phyloP scores from a whole-genome alignment of 1,284 basidiomycete species.

The Lentinula novae-zelandiae region DNA sequence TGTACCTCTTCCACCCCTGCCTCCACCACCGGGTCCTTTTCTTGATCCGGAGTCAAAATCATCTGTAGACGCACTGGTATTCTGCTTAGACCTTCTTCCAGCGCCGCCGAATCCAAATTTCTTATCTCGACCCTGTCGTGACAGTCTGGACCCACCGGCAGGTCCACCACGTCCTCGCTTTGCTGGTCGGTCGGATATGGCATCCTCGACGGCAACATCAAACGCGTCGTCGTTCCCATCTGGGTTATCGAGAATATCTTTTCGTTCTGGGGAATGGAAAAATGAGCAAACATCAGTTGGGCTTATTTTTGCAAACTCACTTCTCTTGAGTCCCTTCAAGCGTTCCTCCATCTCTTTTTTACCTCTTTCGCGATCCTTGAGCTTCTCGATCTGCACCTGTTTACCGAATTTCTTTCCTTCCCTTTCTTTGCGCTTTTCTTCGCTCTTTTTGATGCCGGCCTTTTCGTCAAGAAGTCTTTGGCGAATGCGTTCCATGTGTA shows the following conservation, averaged over 20 bases:
- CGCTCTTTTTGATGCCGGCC: slow-evolving; percentile 87
- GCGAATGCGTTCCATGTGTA: slow-evolving; percentile 97
- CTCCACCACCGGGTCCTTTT: slow-evolving; percentile 29
- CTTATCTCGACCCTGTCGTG: slow-evolving; percentile 67
- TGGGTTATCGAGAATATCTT: slow-evolving; percentile 77
- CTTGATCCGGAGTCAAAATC: slow-evolving; percentile 52
- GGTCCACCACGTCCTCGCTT: slow-evolving; percentile 48
- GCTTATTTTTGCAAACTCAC: slow-evolving; percentile 34
- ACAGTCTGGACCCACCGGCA: slow-evolving; percentile 38
- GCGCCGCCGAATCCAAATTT: slow-evolving; percentile 81
- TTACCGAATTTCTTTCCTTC: slow-evolving; percentile 99
- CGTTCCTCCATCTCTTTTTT: slow-evolving; percentile 87
- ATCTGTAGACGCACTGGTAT: slow-evolving; percentile 77
- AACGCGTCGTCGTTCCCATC: slow-evolving; percentile 72
- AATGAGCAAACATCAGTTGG: slow-evolving; percentile 3
- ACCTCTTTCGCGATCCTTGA: slow-evolving; percentile 67
- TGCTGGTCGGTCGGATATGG: slow-evolving; percentile 69
- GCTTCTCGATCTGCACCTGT: slow-evolving; percentile 88
- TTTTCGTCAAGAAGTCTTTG: slow-evolving; percentile 88
- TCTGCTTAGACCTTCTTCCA: slow-evolving; percentile 71
- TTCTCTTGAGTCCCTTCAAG: slow-evolving; percentile 83
- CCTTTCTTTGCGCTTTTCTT: slow-evolving; percentile 88
- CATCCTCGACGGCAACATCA: slow-evolving; percentile 84
- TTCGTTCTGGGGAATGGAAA: slow-evolving; percentile 54
- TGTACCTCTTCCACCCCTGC: slow-evolving; percentile 27